Conservation (phyloP, 805 yeast genomes). For the Lipomyces spencermartinsiae region DNA sequence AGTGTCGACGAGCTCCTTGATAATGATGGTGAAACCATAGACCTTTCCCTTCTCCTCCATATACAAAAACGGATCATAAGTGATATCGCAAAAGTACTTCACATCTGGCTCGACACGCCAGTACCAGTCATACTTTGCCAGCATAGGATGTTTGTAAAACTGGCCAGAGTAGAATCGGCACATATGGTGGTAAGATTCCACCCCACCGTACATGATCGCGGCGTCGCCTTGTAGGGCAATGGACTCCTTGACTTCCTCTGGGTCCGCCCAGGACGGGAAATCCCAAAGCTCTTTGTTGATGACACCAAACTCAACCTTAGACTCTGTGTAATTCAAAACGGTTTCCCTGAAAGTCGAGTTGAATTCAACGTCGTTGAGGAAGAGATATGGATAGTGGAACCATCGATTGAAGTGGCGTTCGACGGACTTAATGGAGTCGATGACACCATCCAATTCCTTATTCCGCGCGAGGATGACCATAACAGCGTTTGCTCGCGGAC, state of each 20-base stretch:
- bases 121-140: slow-evolving; percentile 80
- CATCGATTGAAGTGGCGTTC: slow-evolving; percentile 93
- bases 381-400: slow-evolving; percentile 92
- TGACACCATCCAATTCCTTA: slow-evolving; percentile 76
- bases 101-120: slow-evolving; percentile 97
- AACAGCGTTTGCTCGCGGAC: slow-evolving; percentile 78
- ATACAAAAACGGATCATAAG: slow-evolving; percentile 87
- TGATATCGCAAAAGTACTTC: slow-evolving; percentile 84
- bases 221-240: slow-evolving; percentile 81
- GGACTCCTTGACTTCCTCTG: slow-evolving; percentile 57
- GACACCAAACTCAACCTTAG: slow-evolving; percentile 74
- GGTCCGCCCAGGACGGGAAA: slow-evolving; percentile 59
- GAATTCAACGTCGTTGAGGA: slow-evolving; percentile 82
- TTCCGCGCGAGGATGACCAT: slow-evolving; percentile 85
- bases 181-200: slow-evolving; percentile 89
- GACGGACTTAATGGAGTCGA: slow-evolving; percentile 71
- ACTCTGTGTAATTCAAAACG: slow-evolving; percentile 60
- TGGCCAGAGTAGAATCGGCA: slow-evolving; percentile 89
- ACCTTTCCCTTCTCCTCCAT: slow-evolving; percentile 73
- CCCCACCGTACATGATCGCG: slow-evolving; percentile 80
- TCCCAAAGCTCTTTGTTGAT: slow-evolving; percentile 71
- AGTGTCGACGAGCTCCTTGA: slow-evolving; percentile 79
- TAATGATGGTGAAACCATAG: slow-evolving; percentile 84
- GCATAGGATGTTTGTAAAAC: slow-evolving; percentile 79
- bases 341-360: slow-evolving; percentile 63